Conservation (phyloP, 192 early-diverging fungal species). For the Obelidium mucronatum region DNA sequence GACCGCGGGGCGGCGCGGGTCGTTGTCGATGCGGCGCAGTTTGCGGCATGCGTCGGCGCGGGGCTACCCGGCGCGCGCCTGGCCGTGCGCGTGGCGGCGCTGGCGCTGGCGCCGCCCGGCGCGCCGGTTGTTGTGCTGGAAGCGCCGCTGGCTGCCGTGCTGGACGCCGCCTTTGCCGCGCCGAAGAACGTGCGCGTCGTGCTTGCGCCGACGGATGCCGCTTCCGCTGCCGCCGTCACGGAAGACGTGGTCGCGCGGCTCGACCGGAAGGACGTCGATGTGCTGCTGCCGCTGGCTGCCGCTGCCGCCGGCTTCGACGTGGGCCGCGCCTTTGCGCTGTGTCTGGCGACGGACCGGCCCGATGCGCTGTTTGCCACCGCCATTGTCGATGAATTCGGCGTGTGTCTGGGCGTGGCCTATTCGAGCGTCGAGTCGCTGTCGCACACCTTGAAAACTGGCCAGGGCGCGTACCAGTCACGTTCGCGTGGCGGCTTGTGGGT, state of each 20-base stretch:
- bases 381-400: conserved; percentile 88
- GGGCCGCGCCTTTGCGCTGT: neutral
- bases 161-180: neutral
- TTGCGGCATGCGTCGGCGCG: neutral
- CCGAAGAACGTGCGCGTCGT: neutral
- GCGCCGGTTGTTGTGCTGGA: neutral
- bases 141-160: neutral
- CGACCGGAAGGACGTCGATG: neutral
- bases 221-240: neutral
- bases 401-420: conserved; percentile 93
- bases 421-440: conserved; percentile 83
- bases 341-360: conserved; percentile 78
- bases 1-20: neutral
- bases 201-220: no score
- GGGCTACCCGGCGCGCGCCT: neutral
- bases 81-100: neutral
- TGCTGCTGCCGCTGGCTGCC: neutral
- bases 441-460: conserved; percentile 76
- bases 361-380: conserved; percentile 92
- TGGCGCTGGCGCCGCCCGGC: neutral
- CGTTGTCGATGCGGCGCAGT: neutral
- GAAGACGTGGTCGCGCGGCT: neutral
- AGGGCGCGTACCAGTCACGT: conserved; percentile 95
- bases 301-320: neutral
- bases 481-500: conserved; percentile 86